Evolutionary conservation across 2,329 filamentous ascomycete species (phyloP).

Genomic region (Dactylellina leptospora): DNA sequence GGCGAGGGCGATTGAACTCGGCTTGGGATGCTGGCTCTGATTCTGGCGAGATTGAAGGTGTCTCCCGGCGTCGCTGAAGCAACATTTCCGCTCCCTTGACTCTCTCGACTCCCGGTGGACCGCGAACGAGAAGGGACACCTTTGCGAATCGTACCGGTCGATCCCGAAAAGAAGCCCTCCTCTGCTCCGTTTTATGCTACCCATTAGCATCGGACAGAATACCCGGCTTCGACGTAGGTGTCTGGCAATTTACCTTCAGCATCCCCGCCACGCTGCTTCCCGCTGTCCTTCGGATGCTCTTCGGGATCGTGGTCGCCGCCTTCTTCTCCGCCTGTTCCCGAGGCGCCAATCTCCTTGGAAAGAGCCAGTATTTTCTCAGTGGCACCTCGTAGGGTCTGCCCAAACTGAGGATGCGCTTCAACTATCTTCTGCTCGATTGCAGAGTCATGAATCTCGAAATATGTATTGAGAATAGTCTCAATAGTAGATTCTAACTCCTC

Average conservation of each 20-base stretch:
- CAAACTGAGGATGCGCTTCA: conserved; percentile 47
- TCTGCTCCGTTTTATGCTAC: conserved; percentile 46
- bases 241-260: conserved; percentile 53
- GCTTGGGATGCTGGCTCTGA: conserved; percentile 50
- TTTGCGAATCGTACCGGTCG: conserved; percentile 36
- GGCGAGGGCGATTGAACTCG: conserved; percentile 46
- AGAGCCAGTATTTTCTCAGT: conserved; percentile 48
- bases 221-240: conserved; percentile 47
- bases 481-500: conserved; percentile 74
- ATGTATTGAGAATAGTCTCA: conserved; percentile 76
- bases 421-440: conserved; percentile 62
- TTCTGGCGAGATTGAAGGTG: conserved; percentile 53
- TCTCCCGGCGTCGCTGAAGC: conserved; percentile 35
- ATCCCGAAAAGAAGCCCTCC: conserved; percentile 47
- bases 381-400: conserved; percentile 41
- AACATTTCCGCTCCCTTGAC: conserved; percentile 44
- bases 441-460: conserved; percentile 73
- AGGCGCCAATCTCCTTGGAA: conserved; percentile 46
- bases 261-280: conserved; percentile 35
- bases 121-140: conserved; percentile 47
- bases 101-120: conserved; percentile 50
- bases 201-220: conserved; percentile 47
- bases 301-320: conserved; percentile 39
- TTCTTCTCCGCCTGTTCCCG: conserved; percentile 31
- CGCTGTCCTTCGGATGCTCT: conserved; percentile 40